These are phyloP conservation scores for Ceratocystis colombiana DNA, from an alignment of 2,329 filamentous ascomycete species.

Conservation along the genomic window DNA sequence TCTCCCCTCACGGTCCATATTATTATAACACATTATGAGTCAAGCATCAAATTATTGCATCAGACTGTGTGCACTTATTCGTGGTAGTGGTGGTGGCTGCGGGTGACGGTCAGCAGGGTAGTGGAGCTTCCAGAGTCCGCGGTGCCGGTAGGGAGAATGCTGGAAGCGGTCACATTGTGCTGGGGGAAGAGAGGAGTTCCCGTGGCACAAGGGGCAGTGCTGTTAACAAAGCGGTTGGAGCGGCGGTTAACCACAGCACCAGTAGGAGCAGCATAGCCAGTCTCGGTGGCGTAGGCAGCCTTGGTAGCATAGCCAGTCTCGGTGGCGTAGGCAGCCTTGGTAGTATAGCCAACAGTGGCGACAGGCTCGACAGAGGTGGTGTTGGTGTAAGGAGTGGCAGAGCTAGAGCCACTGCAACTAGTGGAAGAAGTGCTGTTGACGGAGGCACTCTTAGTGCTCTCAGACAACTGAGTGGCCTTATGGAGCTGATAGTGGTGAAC, in stretches of 20 bases:
- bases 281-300: background rate
- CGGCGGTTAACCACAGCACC: background rate
- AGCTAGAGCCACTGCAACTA: background rate
- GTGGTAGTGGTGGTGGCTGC: background rate
- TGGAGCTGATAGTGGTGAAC: background rate
- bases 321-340: background rate
- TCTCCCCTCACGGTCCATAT: background rate
- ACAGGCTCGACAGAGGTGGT: background rate
- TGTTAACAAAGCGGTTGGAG: slow-evolving; percentile 1
- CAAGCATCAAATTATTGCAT: background rate
- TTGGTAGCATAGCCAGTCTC: background rate
- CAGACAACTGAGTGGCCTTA: background rate
- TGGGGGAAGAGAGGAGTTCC: background rate
- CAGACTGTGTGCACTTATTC: background rate
- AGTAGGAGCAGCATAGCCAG: slow-evolving; percentile 6
- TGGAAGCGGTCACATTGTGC: background rate
- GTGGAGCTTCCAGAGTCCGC: background rate
- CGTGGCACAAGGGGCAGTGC: slow-evolving; percentile 4
- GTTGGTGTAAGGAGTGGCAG: background rate
- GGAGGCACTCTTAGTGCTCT: background rate
- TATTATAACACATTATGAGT: background rate
- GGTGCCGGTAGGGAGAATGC: slow-evolving; percentile 1
- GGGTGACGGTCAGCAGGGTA: background rate
- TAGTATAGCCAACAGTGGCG: background rate
- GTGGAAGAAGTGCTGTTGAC: background rate